Percentiles rank a stretch among this genome's conserved stretches.
These are phyloP conservation scores for Nicotiana paniculata DNA, from an alignment of 257 asterid species.

Conservation along the genomic window DNA sequence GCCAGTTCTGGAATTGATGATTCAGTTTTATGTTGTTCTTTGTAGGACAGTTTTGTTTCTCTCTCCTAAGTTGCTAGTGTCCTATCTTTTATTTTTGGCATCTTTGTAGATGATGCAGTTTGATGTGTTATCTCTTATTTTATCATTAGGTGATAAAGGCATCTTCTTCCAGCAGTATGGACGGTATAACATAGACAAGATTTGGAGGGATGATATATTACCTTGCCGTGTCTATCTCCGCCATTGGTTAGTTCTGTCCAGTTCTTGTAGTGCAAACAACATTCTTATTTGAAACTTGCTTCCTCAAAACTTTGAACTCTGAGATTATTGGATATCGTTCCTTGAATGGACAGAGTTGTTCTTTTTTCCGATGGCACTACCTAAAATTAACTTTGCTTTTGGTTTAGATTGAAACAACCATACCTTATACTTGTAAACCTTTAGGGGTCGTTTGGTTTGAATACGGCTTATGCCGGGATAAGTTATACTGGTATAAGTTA, in stretches of 20 bases:
- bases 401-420: no score
- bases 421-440: background rate
- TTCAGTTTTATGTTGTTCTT: background rate
- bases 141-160: slow-evolving; percentile 53
- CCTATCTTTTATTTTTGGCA: background rate
- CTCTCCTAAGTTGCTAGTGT: background rate
- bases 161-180: slow-evolving; percentile 64
- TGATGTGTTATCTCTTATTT: background rate
- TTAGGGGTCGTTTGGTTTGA: no score
- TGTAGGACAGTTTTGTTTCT: background rate
- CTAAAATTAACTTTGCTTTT: background rate
- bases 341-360: background rate
- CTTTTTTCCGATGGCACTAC: no score
- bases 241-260: slow-evolving; percentile 65
- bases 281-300: background rate
- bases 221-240: slow-evolving; percentile 93
- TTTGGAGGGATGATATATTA: slow-evolving; percentile 83
- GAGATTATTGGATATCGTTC: background rate
- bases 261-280: background rate
- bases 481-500: no score
- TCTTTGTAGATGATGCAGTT: background rate
- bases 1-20: background rate
- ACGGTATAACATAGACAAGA: slow-evolving; percentile 45
- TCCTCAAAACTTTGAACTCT: background rate
- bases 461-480: no score